Base-by-base conservation (phyloP, 1,139 yeast genomes). In the Sugiyamaella japonica region DNA sequence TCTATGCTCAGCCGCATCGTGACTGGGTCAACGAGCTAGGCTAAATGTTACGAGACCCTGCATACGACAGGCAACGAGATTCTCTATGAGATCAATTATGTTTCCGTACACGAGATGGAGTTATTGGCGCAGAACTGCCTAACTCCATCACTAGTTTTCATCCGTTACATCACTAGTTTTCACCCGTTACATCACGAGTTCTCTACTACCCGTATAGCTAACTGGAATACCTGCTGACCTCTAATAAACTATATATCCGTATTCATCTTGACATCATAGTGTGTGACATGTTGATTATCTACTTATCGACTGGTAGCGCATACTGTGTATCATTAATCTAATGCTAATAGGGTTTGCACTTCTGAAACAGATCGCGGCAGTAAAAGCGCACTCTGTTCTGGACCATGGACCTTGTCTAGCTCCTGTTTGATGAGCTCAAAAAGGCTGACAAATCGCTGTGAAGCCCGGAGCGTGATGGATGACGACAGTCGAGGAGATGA, bases 401-500 rank as follows among this genome's bases (percentile, higher is more conserved):
- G 46, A n/a, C 62, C 61, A 42, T 62, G 62, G 12, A 61, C 61
- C 28, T 56, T 49, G 5, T 54, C 54, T 37, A 65, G 55, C 7
- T 61, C 58, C 17, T 56, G 48, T 53, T 66, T 70, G 7, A 69
- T 52, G 40, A 50, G 52, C 5, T 62, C 62, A 58, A 72, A 73
- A 53, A 64, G 64, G 13, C 55, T 63, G 3, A 67, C 67, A 54
- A 73, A 72, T 53, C 61, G 53, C 31, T 61, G 58, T 4, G 70
- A 63, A 1, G 76, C 75, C 2, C 64, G 59, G 16, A 62, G 60
- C 3, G 72, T 65, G 42, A 73, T 68, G 8, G 61, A 60, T 3
- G 69, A 61, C 1, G 71, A 72, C 20, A 70, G 59, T 1, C 69
- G 60, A 0, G 75, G 75, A 13, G 75, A 70, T 3, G 67, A 53